These are phyloP conservation scores for Elsinoe australis DNA, from an alignment of 2,329 filamentous ascomycete species.

Conservation along the genomic window DNA sequence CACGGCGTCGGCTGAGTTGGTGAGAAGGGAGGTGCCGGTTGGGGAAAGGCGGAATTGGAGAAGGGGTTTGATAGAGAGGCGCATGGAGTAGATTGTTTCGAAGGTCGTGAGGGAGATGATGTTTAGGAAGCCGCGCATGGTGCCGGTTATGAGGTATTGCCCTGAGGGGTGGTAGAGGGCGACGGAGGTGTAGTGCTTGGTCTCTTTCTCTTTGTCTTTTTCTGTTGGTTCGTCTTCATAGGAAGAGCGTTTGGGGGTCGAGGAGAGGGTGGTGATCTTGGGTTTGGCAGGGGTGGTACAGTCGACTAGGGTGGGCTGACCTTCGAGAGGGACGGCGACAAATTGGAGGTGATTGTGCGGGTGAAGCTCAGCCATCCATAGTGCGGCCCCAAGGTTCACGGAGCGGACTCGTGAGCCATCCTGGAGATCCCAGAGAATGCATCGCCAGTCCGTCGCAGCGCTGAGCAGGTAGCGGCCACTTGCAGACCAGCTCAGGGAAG, in stretches of 20 bases:
- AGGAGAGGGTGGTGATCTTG: conserved; percentile 43
- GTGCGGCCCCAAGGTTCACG: conserved; percentile 83
- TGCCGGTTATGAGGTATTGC: conserved; percentile 83
- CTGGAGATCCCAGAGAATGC: conserved; percentile 86
- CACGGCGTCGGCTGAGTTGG: conserved; percentile 90
- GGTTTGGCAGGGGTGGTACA: conserved; percentile 45
- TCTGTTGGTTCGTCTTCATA: conserved; percentile 67
- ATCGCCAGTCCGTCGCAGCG: conserved; percentile 93
- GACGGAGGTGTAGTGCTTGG: conserved; percentile 89
- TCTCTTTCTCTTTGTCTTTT: conserved; percentile 84
- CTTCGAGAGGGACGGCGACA: conserved; percentile 87
- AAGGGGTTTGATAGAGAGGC: conserved; percentile 78
- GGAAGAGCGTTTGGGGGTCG: conserved; percentile 67
- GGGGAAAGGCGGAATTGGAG: conserved; percentile 77
- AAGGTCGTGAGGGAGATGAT: conserved; percentile 78
- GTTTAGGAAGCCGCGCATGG: conserved; percentile 92
- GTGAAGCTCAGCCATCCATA: conserved; percentile 93
- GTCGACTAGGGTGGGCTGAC: conserved; percentile 82
- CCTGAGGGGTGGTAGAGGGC: conserved; percentile 81
- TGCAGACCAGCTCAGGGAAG: conserved; percentile 89
- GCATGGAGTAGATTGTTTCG: conserved; percentile 80
- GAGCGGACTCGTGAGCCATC: conserved; percentile 66
- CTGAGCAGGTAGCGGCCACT: conserved; percentile 87
- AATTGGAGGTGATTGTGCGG: conserved; percentile 81
- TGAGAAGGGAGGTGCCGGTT: conserved; percentile 78